Conservation (phyloP, 2,329 filamentous ascomycete genomes). For the Ascochyta fabae region DNA sequence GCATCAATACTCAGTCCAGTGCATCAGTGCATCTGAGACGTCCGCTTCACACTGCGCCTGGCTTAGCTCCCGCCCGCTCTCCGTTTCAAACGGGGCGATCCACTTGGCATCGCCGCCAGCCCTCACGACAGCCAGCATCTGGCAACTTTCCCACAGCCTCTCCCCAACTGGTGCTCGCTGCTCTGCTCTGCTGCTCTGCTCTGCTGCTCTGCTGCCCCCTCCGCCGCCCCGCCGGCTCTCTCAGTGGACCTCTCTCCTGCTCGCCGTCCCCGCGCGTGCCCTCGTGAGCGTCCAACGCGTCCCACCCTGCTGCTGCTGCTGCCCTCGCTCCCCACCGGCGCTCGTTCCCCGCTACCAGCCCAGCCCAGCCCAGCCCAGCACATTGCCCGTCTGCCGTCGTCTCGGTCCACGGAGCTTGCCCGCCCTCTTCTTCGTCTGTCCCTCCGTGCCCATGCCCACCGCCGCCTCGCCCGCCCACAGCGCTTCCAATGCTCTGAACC, state of each 20-base stretch:
- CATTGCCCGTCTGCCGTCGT: not conserved
- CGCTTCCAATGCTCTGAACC: slow-evolving; percentile 45
- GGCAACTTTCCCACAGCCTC: slow-evolving; percentile 32
- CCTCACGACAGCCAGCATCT: slow-evolving; percentile 22
- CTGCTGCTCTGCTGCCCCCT: too few species aligned
- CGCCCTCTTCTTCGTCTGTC: slow-evolving; percentile 20
- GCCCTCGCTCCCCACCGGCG: not conserved
- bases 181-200: too few species aligned
- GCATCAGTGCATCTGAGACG: not conserved
- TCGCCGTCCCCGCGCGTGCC: slow-evolving; percentile 16
- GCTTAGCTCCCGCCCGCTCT: slow-evolving; percentile 28
- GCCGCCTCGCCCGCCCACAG: slow-evolving; percentile 37
- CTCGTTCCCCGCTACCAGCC: not conserved
- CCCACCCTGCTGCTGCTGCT: slow-evolving; percentile 19
- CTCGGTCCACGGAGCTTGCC: slow-evolving; percentile 18
- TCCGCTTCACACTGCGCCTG: not conserved
- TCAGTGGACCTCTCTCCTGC: slow-evolving; percentile 14
- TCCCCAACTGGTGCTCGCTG: slow-evolving; percentile 1
- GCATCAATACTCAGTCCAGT: not conserved
- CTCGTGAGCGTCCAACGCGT: slow-evolving; percentile 22
- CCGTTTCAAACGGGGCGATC: slow-evolving; percentile 32
- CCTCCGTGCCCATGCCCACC: slow-evolving; percentile 41
- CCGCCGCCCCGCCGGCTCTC: slow-evolving; percentile 27
- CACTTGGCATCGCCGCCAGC: slow-evolving; percentile 24
- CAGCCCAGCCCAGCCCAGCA: too few species aligned